Evolutionary conservation across 75 land plant genomes (phyloP).

Genomic region (Ceratopteris richardii): DNA sequence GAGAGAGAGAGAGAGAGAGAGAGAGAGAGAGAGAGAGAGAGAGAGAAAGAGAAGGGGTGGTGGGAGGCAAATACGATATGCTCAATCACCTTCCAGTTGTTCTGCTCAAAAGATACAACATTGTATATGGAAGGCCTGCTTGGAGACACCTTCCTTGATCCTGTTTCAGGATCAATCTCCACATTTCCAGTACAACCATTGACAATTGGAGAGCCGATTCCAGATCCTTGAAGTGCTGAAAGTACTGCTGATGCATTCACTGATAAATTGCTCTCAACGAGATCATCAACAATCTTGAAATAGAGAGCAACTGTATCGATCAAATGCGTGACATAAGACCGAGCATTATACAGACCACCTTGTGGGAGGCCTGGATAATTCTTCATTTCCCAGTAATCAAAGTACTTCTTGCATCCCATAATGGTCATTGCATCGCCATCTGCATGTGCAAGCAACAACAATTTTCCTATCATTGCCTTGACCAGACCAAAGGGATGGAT

Average conservation of each 20-base stretch:
- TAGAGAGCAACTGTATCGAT: conserved; percentile 17
- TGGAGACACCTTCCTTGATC: conserved; percentile 2
- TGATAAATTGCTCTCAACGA: conserved; percentile 1
- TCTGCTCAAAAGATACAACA: conserved; percentile 4
- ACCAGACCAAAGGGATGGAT: no score
- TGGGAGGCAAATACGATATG: no score
- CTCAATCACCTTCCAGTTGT: conserved; percentile 15
- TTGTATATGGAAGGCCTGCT: conserved; percentile 14
- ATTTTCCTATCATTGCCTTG: no score
- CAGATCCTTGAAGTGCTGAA: background rate
- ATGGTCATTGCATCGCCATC: conserved; percentile 15
- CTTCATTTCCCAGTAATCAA: conserved; percentile 13
- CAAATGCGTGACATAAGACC: conserved; percentile 18
- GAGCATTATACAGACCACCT: conserved; percentile 2
- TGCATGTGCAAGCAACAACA: conserved; percentile 3
- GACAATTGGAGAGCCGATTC: background rate
- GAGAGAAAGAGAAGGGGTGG: no score
- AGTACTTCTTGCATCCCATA: conserved; percentile 13
- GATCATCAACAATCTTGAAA: conserved; percentile 13
- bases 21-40: no score
- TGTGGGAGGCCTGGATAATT: conserved; percentile 16
- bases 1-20: no score
- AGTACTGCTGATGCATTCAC: background rate
- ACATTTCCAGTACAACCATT: conserved; percentile 24
- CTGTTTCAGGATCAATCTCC: conserved; percentile 17